Evolutionary conservation across 805 yeast genomes (phyloP), one percentile per base, ranked within the genome.

Genomic region (Ogataea chonburiensis): DNA sequence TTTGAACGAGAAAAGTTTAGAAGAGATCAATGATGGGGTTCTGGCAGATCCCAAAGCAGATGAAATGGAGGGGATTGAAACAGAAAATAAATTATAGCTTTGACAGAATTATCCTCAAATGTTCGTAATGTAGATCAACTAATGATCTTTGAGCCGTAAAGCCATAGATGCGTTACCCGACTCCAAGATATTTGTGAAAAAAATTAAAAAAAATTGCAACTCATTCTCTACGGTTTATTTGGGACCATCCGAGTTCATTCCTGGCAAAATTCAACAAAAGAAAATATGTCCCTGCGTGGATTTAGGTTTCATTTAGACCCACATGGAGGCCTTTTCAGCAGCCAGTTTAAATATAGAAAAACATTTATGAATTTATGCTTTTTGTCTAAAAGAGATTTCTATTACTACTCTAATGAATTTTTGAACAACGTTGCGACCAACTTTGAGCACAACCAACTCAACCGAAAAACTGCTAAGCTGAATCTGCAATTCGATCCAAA

Each of bases 1-100:
- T 50, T 39, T 37, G 17, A 46, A 51, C 33, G 72, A 68, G 26
- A 66, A 60, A 11, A 70, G 25, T 5, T 12, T 25, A 9, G 31
- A 25, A 8, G 43, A 9, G 15, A 21, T 26, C 4, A 31, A 18
- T 1, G 16, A 62, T 37, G 58, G 62, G 17, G 49, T 55, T 8
- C 63, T 59, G 4, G 8, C 25, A 12, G 50, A 43, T 14, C 18
- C 24, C 27, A 37, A 24, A n/a, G 44, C 30, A 7, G 47, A 39
- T n/a, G 45, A 17, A 14, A 34, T 45, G 28, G 49, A 49, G n/a
- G 46, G 37, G 5, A 46, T 40, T 3, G 46, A 39, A 25, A 30
- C 29, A n/a, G n/a, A n/a, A 3, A 32, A 24, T 9, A 34, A 28
- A 40, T 34, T 34, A 38, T 38, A 32, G 24, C n/a, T 17, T 22